Evolutionary conservation across 352 stramenopile genomes (phyloP).

Genomic region (Elongisporangium prolatum): DNA sequence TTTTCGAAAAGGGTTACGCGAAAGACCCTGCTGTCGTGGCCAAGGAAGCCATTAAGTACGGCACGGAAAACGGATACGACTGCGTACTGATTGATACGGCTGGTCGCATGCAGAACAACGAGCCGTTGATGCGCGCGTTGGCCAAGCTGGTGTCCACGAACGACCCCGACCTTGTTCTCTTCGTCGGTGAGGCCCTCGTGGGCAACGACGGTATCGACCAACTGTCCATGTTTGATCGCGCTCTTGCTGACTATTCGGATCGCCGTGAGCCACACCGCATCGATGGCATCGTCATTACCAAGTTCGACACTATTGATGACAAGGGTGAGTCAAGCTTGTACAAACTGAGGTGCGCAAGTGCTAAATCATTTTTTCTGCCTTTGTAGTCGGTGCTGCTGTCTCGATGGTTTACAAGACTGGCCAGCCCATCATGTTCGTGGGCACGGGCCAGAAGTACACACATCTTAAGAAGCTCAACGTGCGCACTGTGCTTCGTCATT

Average conservation of each 20-base stretch:
- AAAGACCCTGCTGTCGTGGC: conserved; percentile 96
- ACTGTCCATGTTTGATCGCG: conserved; percentile 93
- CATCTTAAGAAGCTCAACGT: conserved; percentile 98
- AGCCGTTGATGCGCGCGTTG: conserved; percentile 97
- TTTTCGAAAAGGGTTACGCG: conserved; percentile 96
- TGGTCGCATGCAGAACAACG: conserved; percentile 99
- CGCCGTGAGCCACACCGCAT: conserved; percentile 88
- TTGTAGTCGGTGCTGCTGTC: conserved; percentile 96
- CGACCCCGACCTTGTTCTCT: conserved; percentile 96
- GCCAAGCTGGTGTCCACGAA: conserved; percentile 97
- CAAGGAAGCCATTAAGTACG: conserved; percentile 94
- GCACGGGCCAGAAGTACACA: conserved; percentile 99
- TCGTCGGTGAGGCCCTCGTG: conserved; percentile 98
- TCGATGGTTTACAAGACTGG: conserved; percentile 99
- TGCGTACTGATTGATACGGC: conserved; percentile 99
- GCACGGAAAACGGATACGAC: conserved; percentile 92
- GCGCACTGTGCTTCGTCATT: conserved; percentile 91
- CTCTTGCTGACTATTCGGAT: conserved; percentile 87
- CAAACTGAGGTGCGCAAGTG: not conserved
- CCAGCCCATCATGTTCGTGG: conserved; percentile 98
- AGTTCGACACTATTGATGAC: conserved; percentile 99
- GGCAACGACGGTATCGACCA: conserved; percentile 99
- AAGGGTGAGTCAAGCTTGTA: conserved; percentile 68
- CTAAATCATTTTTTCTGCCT: conserved; percentile 6
- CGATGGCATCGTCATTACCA: conserved; percentile 99